Evolutionary conservation across 495 filamentous ascomycete genomes (phyloP), one percentile per base, ranked within the genome.

Genomic region (Tuber brumale): DNA sequence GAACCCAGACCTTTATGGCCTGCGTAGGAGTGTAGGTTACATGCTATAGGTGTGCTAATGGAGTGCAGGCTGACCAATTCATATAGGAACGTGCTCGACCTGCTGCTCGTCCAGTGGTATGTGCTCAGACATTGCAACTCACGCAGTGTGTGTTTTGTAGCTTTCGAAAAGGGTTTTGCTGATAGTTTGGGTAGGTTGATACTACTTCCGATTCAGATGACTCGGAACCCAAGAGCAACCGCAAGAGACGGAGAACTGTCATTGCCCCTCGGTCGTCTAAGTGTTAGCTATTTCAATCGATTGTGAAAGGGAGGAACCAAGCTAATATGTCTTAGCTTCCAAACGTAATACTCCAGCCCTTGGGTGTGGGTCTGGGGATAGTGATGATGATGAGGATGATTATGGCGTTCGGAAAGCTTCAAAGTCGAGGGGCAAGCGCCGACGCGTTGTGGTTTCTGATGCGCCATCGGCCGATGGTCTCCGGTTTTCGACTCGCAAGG

Each of bases 1-100:
- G 82, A 94, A 99, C 83, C 95, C 95, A n/a, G 95, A 97, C 83
- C 86, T 99, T 31, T 99, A 97, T 85, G 95, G 95, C 27, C 86
- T 99, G 71, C 89, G 95, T 76, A 89, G 95, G 82, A 99, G 95
- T 86, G 94, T 94, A 90, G 74, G 91, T 83, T 75, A 35, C 77
- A 76, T 72, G 76, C 70, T 48, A 23, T 43, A 41, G 69, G 9
- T 72, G 39, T 71, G 16, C 46, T 46, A 69, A 9, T 73, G 46
- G 10, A 72, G 72, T 69, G 71, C 27, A 19, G 75, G 72, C 82
- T 88, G 85, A 84, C 86, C 84, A 75, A 80, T 72, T 43, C 45
- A 70, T 74, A 70, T 73, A 87, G 85, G 85, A 87, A 80, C 88
- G 90, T 77, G 88, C 89, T 69, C 87, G 88, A 77, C 86, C 86